These are phyloP conservation scores for Boletus subparvulus DNA, from an alignment of 768 basidiomycete species.

Conservation along the genomic window DNA sequence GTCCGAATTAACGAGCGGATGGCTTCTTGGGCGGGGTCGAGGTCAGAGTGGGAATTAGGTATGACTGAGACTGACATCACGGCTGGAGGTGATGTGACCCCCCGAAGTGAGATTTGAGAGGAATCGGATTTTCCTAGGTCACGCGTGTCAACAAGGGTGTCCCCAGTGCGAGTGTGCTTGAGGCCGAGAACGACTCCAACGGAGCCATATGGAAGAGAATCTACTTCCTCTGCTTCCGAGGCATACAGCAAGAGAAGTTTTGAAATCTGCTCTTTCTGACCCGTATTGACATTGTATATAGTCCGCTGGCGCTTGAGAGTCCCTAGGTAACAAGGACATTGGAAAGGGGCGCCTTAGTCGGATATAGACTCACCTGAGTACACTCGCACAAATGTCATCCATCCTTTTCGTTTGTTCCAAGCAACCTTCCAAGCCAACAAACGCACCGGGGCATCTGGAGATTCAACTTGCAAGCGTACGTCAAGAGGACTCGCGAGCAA, in stretches of 20 bases:
- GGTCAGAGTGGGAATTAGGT: conserved; percentile 76
- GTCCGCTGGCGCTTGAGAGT: conserved; percentile 62
- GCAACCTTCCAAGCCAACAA: conserved; percentile 85
- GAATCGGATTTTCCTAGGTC: conserved; percentile 35
- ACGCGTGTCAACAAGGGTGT: conserved; percentile 68
- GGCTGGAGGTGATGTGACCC: conserved; percentile 75
- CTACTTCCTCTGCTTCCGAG: conserved; percentile 71
- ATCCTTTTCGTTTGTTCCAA: conserved; percentile 80
- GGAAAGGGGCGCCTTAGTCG: background rate
- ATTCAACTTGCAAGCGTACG: conserved; percentile 47
- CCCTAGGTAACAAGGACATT: conserved; percentile 36
- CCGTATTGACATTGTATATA: conserved; percentile 64
- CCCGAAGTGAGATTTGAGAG: conserved; percentile 47
- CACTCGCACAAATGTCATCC: conserved; percentile 91
- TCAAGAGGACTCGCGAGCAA: conserved; percentile 78
- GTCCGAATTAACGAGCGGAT: conserved; percentile 73
- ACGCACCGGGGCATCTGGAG: conserved; percentile 50
- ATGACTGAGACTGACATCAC: conserved; percentile 84
- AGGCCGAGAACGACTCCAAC: conserved; percentile 85
- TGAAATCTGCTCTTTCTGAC: conserved; percentile 68
- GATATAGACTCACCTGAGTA: conserved; percentile 65
- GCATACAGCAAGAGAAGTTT: conserved; percentile 82
- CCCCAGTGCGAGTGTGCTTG: conserved; percentile 82
- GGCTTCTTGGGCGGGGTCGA: conserved; percentile 75
- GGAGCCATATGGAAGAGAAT: conserved; percentile 75